Evolutionary conservation across 116 monocot species (phyloP).

Genomic region (Cymodocea nodosa): DNA sequence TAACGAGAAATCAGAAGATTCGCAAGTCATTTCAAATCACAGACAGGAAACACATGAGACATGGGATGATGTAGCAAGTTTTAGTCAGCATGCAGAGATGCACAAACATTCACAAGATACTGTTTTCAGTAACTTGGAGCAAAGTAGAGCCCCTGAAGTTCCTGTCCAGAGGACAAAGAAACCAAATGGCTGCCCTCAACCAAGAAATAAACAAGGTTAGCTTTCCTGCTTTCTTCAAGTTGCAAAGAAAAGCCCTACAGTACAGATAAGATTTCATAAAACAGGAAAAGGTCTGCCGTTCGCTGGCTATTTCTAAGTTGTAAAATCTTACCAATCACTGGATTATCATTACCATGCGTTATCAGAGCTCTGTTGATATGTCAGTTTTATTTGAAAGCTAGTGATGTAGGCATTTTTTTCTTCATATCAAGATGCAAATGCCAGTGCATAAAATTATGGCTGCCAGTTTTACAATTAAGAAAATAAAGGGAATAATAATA

Average conservation of each 20-base stretch:
- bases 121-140: conserved; percentile 22
- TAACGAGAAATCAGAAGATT: conserved; percentile 5
- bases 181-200: conserved; percentile 4
- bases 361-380: no score
- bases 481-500: no score
- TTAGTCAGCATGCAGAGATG: conserved; percentile 7
- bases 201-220: conserved; percentile 45
- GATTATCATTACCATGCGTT: no score
- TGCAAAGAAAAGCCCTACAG: neutral
- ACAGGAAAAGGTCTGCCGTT: no score
- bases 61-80: conserved; percentile 3
- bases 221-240: neutral
- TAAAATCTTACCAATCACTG: no score
- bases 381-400: no score
- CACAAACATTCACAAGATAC: conserved; percentile 8
- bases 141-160: conserved; percentile 13
- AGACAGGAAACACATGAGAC: neutral
- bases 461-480: no score
- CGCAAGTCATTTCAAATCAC: neutral
- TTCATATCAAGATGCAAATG: no score
- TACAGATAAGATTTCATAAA: neutral
- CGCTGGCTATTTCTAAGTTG: no score
- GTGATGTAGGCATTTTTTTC: no score
- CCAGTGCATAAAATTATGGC: no score
- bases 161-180: conserved; percentile 32